These are phyloP conservation scores for Scedosporium apiospermum DNA, from an alignment of 2,329 filamentous ascomycete species.

Conservation along the genomic window DNA sequence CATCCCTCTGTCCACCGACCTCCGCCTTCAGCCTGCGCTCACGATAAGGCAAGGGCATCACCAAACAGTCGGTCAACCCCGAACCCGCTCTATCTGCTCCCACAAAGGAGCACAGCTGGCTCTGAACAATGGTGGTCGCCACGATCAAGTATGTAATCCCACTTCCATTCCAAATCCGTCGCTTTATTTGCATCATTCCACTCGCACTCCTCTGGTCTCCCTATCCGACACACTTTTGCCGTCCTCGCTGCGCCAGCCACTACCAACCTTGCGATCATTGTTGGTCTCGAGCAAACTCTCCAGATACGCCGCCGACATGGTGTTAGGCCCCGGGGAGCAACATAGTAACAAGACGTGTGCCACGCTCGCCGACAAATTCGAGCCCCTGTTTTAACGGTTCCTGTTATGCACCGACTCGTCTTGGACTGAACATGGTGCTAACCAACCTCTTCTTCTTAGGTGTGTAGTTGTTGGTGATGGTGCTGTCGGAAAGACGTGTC, in stretches of 20 bases:
- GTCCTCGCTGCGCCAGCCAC: not conserved
- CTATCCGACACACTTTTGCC: not conserved
- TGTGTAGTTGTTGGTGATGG: conserved; percentile 98
- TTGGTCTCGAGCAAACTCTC: not conserved
- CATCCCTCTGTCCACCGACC: not conserved
- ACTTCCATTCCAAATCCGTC: conserved; percentile 10
- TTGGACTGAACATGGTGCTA: not conserved
- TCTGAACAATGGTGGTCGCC: conserved; percentile 49
- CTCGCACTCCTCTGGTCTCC: conserved; percentile 8
- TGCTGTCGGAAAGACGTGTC: conserved; percentile 98
- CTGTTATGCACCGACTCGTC: not conserved
- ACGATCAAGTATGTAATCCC: conserved; percentile 48
- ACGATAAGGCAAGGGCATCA: conserved; percentile 5
- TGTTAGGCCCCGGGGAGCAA: too few species aligned
- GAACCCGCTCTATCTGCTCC: conserved; percentile 20
- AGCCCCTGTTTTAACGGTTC: too few species aligned
- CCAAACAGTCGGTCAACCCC: conserved; percentile 6
- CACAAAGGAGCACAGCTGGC: conserved; percentile 26
- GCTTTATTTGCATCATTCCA: conserved; percentile 9
- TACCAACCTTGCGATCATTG: not conserved
- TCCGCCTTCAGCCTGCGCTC: not conserved
- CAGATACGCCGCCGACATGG: not conserved
- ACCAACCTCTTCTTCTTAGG: conserved; percentile 36
- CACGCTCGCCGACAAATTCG: too few species aligned
- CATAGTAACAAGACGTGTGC: too few species aligned